phyloP scores from a whole-genome alignment of 2,329 filamentous ascomycete species.

The Chaetomiaceae sp. region DNA sequence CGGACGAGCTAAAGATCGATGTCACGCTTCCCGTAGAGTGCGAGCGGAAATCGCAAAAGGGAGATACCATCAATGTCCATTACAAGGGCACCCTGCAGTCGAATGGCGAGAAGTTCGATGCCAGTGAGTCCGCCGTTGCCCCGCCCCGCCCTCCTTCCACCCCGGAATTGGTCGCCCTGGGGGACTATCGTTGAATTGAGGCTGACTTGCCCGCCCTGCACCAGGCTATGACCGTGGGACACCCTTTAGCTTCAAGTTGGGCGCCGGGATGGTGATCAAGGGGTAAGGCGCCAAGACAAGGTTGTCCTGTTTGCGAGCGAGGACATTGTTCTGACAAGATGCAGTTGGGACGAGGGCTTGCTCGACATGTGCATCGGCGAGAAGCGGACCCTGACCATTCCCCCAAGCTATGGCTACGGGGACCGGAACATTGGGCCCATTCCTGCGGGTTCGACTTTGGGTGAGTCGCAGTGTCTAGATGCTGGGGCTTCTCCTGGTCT shows the following conservation, averaged over 20 bases:
- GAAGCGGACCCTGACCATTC: slow-evolving; percentile 82
- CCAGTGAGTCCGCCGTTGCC: slow-evolving; percentile 44
- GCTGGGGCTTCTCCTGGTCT: not conserved
- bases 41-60: slow-evolving; percentile 68
- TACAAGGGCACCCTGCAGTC: slow-evolving; percentile 76
- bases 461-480: slow-evolving; percentile 40
- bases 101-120: slow-evolving; percentile 77
- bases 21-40: slow-evolving; percentile 71
- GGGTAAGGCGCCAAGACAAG: slow-evolving; percentile 52
- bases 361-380: slow-evolving; percentile 94
- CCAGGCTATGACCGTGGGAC: slow-evolving; percentile 66
- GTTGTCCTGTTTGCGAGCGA: not conserved
- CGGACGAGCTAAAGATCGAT: slow-evolving; percentile 70
- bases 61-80: slow-evolving; percentile 81
- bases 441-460: slow-evolving; percentile 71
- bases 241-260: slow-evolving; percentile 77
- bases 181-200: not conserved
- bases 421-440: slow-evolving; percentile 73
- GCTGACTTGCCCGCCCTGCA: slow-evolving; percentile 40
- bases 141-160: too few species aligned
- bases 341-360: slow-evolving; percentile 83
- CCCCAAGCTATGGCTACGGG: slow-evolving; percentile 82
- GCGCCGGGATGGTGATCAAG: slow-evolving; percentile 79
- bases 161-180: not conserved
- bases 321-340: slow-evolving; percentile 22